phyloP scores from a whole-genome alignment of 768 basidiomycete genomes.

The Termitomyces sp. region DNA sequence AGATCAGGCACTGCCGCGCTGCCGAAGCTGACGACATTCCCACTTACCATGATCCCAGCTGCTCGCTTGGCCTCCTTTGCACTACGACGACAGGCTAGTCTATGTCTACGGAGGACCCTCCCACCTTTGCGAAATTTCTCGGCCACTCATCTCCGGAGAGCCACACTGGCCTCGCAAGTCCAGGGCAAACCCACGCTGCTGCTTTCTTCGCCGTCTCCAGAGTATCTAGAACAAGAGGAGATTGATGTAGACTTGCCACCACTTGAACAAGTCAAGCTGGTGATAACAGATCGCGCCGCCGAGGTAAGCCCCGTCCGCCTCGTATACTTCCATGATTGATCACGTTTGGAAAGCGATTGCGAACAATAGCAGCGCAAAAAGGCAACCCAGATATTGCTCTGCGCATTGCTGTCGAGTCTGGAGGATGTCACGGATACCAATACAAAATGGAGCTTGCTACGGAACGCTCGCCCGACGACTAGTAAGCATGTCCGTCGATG shows the following conservation, averaged over 20 bases:
- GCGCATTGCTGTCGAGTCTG: conserved; percentile 83
- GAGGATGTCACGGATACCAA: conserved; percentile 97
- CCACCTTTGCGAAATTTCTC: conserved; percentile 13
- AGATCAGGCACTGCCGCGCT: neutral
- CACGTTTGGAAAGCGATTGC: conserved; percentile 59
- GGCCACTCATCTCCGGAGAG: conserved; percentile 15
- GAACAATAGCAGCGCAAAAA: conserved; percentile 59
- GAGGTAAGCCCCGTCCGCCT: conserved; percentile 40
- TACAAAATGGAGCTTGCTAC: conserved; percentile 85
- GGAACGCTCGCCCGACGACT: conserved; percentile 65
- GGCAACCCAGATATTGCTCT: conserved; percentile 61
- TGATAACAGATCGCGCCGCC: conserved; percentile 69
- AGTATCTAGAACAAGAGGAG: conserved; percentile 54
- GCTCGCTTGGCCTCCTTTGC: conserved; percentile 9
- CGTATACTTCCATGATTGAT: neutral
- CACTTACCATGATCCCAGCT: conserved; percentile 10
- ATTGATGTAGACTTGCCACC: conserved; percentile 57
- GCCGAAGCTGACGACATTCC: neutral
- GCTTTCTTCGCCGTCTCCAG: conserved; percentile 42
- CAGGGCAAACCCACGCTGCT: conserved; percentile 42
- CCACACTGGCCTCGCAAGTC: conserved; percentile 36
- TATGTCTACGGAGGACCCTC: conserved; percentile 1
- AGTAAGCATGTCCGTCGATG: conserved; percentile 47
- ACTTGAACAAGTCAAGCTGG: conserved; percentile 44
- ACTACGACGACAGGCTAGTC: conserved; percentile 4